These are phyloP conservation scores for Hsuehochloa calcarea DNA, from an alignment of 176 grass and related monocot species.

Conservation along the genomic window DNA sequence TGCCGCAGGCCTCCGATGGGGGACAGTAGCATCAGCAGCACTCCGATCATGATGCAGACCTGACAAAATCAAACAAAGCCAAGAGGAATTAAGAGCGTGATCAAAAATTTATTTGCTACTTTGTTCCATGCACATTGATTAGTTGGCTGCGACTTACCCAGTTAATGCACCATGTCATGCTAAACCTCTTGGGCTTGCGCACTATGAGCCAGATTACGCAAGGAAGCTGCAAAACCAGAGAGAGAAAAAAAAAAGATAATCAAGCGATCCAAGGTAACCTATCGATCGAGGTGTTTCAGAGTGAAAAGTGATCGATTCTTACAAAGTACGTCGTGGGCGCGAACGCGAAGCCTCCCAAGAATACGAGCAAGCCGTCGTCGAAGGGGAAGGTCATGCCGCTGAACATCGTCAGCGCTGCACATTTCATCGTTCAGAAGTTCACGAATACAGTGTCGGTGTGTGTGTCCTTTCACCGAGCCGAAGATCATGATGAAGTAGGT, in stretches of 20 bases:
- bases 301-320: background rate
- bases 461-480: background rate
- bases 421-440: no score
- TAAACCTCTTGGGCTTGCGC: slow-evolving; percentile 38
- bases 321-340: slow-evolving; percentile 68
- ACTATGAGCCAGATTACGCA: slow-evolving; percentile 57
- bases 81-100: background rate
- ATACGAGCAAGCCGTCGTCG: slow-evolving; percentile 56
- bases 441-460: no score
- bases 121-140: background rate
- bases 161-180: slow-evolving; percentile 41
- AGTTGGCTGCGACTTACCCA: no score
- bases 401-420: slow-evolving; percentile 49
- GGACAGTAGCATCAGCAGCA: slow-evolving; percentile 42
- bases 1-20: slow-evolving; percentile 46
- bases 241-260: background rate
- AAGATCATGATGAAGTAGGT: slow-evolving; percentile 52
- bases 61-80: background rate
- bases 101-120: background rate
- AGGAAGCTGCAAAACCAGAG: background rate
- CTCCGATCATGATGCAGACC: slow-evolving; percentile 28
- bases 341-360: slow-evolving; percentile 68
- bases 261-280: background rate
- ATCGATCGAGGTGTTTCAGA: background rate
- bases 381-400: slow-evolving; percentile 56